These are phyloP conservation scores for Hysterium pulicare DNA, from an alignment of 2,329 filamentous ascomycete genomes.

Conservation along the genomic window DNA sequence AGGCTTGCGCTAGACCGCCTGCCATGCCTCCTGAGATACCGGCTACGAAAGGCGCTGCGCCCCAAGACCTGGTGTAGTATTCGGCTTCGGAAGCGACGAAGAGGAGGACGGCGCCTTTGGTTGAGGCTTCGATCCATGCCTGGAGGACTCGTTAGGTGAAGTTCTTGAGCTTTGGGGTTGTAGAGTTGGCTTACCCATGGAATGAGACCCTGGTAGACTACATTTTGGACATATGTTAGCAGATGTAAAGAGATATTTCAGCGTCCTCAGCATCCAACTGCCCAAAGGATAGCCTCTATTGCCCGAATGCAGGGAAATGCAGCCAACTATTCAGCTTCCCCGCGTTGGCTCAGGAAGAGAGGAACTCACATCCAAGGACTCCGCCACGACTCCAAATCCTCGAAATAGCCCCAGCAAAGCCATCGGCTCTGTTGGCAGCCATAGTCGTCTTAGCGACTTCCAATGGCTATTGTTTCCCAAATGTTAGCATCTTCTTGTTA, in stretches of 20 bases:
- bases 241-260: constrained; percentile 1
- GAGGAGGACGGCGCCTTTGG: constrained; percentile 97
- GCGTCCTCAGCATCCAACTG: no score
- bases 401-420: constrained; percentile 74
- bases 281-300: no score
- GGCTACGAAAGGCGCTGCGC: constrained; percentile 80
- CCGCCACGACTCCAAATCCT: constrained; percentile 95
- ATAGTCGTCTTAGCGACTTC: constrained; percentile 99
- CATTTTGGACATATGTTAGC: constrained; percentile 15
- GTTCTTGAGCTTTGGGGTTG: background rate
- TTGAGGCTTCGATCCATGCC: constrained; percentile 99
- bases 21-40: constrained; percentile 90
- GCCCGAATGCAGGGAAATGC: no score
- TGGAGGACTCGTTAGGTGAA: constrained; percentile 2
- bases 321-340: no score
- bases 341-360: constrained; percentile 2
- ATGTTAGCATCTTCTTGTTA: constrained; percentile 45
- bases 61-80: constrained; percentile 80
- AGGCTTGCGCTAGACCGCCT: constrained; percentile 94
- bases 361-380: constrained; percentile 80
- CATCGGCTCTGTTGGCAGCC: constrained; percentile 91
- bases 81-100: constrained; percentile 99
- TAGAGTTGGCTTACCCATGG: constrained; percentile 59
- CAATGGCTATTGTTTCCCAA: constrained; percentile 68
- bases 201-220: constrained; percentile 99